Conservation (phyloP, 345 rosid genomes). For the Passiflora organensis region DNA sequence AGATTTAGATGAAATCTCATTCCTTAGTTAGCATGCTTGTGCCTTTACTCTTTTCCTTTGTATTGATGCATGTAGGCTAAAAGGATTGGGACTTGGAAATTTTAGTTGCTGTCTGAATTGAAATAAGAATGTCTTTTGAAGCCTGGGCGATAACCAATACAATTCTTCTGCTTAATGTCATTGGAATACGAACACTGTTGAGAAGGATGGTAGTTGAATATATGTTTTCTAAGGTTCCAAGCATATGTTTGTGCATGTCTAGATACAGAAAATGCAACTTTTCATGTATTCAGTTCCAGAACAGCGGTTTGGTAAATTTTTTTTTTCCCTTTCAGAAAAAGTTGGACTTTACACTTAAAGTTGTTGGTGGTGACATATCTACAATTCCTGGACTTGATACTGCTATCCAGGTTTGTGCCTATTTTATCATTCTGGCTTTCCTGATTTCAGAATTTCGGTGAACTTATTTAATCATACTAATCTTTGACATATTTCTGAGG, state of each 20-base stretch:
- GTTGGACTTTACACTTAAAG: slow-evolving; percentile 83
- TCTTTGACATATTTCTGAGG: too few species aligned
- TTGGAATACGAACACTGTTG: background rate
- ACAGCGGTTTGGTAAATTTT: background rate
- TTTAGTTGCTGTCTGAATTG: background rate
- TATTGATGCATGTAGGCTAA: background rate
- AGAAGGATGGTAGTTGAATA: too few species aligned
- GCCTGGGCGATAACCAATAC: background rate
- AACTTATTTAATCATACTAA: too few species aligned
- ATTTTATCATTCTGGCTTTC: background rate
- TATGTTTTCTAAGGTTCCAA: background rate
- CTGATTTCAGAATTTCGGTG: too few species aligned
- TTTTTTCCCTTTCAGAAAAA: slow-evolving; percentile 68
- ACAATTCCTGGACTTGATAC: slow-evolving; percentile 79
- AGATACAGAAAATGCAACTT: too few species aligned
- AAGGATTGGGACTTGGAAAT: background rate
- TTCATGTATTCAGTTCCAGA: background rate
- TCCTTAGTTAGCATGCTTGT: background rate
- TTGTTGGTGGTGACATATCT: slow-evolving; percentile 90
- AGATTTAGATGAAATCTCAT: background rate
- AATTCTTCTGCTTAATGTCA: background rate
- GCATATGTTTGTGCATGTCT: background rate
- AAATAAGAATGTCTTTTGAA: background rate
- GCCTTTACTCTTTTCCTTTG: background rate
- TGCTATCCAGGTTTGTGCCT: slow-evolving; percentile 76